Base-by-base conservation (phyloP, 2,329 filamentous ascomycete genomes). In the Fusarium sterilihyphosum region DNA sequence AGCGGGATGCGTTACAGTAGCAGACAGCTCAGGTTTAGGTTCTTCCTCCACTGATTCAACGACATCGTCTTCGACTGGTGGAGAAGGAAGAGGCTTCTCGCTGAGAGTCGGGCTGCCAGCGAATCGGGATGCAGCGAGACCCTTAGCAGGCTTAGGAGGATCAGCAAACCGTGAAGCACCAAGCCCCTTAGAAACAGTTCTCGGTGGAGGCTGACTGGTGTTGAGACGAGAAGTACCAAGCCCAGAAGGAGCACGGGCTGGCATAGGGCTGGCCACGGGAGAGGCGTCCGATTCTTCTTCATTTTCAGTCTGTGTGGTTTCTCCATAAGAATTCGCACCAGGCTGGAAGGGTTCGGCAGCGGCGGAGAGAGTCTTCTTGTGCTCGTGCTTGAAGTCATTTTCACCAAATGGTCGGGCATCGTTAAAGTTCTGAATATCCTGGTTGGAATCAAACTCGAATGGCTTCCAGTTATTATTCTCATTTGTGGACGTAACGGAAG, bases 311-410 rank as follows among this genome's bases (percentile, higher is more conserved):
- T 74, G 60, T 35, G 78, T 79, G 4, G 44, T 73, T 3, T 78
- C 77, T 35, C 79, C 65, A 43, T 78, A 76, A 68, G 82, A 67
- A 74, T 79, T 71, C 38, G 78, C 82, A 24, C 85, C 83, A 20
- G 88, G 88, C 9, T 86, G 88, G 80, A 96, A 97, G 0, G 92
- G 88, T 77, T 89, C 90, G 2, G 93, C 93, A 22, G 90, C 87
- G 8, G 93, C 92, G 41, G 93, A 95, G 17, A 79, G 62, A 9
- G 90, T 90, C 74, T 87, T 88, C 74, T 86, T 86, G 54, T 80
- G 80, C 79, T 84, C 80, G 62, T 85, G 85, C 73, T 83, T 79
- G 75, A 86, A 83, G 20, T 67, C 76, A 22, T 85, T 83, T 5
- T 87, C 85, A 18, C 84, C 85, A 68, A 88, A 86, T 3, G 87